These are phyloP conservation scores for Wickerhamiella vanderwaltii DNA, from an alignment of 805 yeast genomes.

Conservation along the genomic window DNA sequence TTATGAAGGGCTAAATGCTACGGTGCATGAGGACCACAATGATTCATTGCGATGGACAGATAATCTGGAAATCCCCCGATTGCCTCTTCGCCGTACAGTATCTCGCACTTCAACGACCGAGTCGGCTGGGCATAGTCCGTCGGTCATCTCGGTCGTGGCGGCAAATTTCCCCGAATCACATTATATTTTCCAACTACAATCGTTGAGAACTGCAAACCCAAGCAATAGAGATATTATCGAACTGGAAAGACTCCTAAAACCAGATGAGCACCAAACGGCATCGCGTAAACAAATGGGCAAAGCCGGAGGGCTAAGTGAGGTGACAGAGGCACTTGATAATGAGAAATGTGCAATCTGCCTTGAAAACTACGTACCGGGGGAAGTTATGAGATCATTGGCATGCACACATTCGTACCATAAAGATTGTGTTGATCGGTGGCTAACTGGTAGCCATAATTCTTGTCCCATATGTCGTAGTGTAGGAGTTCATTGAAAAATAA, in stretches of 20 bases:
- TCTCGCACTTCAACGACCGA: not conserved
- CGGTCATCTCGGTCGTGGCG: slow-evolving; percentile 50
- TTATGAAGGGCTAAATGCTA: too few relatives aligned
- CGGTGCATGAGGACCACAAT: too few relatives aligned
- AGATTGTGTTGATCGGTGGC: slow-evolving; percentile 49
- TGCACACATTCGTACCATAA: slow-evolving; percentile 45
- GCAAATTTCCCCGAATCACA: slow-evolving; percentile 39
- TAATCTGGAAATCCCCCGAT: not conserved
- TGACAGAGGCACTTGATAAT: not conserved
- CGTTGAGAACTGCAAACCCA: slow-evolving; percentile 38
- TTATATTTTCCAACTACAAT: slow-evolving; percentile 38
- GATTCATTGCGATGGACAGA: too few relatives aligned
- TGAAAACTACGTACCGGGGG: slow-evolving; percentile 36
- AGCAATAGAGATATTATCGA: slow-evolving; percentile 39
- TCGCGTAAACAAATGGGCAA: slow-evolving; percentile 31
- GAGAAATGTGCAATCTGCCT: slow-evolving; percentile 36
- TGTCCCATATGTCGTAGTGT: slow-evolving; percentile 45
- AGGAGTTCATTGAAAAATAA: too few relatives aligned
- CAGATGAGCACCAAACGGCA: slow-evolving; percentile 35
- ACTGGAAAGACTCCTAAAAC: slow-evolving; percentile 38
- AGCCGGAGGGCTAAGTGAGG: slow-evolving; percentile 28
- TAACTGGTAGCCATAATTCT: slow-evolving; percentile 39
- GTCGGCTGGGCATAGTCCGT: too few relatives aligned
- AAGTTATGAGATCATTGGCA: slow-evolving; percentile 35
- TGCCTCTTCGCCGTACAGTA: not conserved